These are phyloP conservation scores for Skeletonema tropicum DNA, from an alignment of 108 stramenopile genomes.

Conservation along the genomic window DNA sequence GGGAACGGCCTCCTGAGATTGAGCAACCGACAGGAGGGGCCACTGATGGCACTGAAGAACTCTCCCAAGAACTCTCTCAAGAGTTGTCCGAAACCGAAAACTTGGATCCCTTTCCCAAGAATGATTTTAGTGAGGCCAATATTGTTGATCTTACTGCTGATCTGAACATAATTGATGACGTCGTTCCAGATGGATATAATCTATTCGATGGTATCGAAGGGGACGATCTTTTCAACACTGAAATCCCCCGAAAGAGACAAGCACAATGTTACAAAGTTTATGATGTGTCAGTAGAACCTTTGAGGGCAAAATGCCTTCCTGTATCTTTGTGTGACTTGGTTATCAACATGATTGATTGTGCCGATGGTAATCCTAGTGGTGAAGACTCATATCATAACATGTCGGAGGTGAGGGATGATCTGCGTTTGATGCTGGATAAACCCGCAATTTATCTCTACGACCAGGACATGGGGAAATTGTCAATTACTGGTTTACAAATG, in stretches of 20 bases:
- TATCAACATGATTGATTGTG: slow-evolving; percentile 15
- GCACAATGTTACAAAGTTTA: not conserved
- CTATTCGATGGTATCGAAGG: not conserved
- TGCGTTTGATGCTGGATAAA: slow-evolving; percentile 16
- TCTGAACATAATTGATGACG: not conserved
- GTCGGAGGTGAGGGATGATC: slow-evolving; percentile 9
- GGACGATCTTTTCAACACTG: too few species aligned
- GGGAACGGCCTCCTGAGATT: not conserved
- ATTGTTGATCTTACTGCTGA: not conserved
- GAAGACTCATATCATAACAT: slow-evolving; percentile 12
- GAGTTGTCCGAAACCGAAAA: not conserved
- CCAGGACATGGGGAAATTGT: slow-evolving; percentile 13
- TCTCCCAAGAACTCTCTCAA: too few species aligned
- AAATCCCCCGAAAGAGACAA: not conserved
- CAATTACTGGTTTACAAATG: slow-evolving; percentile 5
- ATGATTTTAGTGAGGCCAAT: not conserved
- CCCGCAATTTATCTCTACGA: slow-evolving; percentile 7
- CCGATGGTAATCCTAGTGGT: slow-evolving; percentile 2
- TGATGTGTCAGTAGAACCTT: not conserved
- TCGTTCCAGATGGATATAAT: not conserved
- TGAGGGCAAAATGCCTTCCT: slow-evolving; percentile 10
- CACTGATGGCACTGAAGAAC: not conserved
- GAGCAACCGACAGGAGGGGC: not conserved
- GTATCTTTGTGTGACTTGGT: slow-evolving; percentile 18
- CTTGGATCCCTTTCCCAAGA: not conserved